These are phyloP conservation scores for Amphichorda felina DNA, from an alignment of 2,329 filamentous ascomycete genomes.

Conservation along the genomic window DNA sequence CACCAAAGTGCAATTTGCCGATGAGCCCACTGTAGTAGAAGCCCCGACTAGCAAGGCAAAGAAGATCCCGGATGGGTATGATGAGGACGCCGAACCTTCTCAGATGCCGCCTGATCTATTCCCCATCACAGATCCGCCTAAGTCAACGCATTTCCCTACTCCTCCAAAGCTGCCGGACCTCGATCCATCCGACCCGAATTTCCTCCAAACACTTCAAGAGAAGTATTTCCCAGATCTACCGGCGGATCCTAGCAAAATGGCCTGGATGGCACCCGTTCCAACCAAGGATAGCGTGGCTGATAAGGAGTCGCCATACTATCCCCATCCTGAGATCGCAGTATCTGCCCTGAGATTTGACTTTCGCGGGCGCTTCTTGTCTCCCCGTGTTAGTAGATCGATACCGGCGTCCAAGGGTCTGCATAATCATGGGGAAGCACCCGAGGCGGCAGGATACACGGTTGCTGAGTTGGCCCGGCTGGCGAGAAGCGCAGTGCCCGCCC, in stretches of 20 bases:
- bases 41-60: neutral
- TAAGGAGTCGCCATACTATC: conserved; percentile 69
- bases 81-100: conserved; percentile 29
- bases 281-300: conserved; percentile 53
- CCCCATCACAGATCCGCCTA: conserved; percentile 24
- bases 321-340: conserved; percentile 59
- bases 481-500: conserved; percentile 70
- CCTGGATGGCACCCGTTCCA: conserved; percentile 75
- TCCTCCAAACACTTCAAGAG: conserved; percentile 71
- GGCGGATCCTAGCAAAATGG: conserved; percentile 72
- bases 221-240: conserved; percentile 91
- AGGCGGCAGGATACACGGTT: conserved; percentile 89
- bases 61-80: conserved; percentile 14
- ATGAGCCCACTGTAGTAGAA: neutral
- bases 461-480: conserved; percentile 73
- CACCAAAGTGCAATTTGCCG: neutral
- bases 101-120: conserved; percentile 29
- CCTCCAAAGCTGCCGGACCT: conserved; percentile 51
- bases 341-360: conserved; percentile 84
- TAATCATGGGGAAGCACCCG: conserved; percentile 85
- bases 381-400: conserved; percentile 59
- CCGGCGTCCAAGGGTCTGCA: conserved; percentile 74
- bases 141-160: conserved; percentile 51
- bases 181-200: conserved; percentile 72
- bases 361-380: conserved; percentile 66